Evolutionary conservation across 1,139 yeast genomes (phyloP), one percentile per base, ranked within the genome.

Genomic region (Pichia terricola): DNA sequence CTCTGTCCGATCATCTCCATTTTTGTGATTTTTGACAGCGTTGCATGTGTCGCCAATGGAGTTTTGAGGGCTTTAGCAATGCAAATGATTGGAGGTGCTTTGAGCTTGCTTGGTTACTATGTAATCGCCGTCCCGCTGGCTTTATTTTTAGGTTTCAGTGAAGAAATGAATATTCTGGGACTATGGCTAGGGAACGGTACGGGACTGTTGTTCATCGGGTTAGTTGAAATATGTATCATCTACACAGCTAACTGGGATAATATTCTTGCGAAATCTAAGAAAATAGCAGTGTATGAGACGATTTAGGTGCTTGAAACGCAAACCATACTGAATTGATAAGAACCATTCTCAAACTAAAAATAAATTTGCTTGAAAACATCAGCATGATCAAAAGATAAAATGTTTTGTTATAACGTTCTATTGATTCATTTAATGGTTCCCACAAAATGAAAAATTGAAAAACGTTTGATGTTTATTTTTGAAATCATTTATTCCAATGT

Each of bases 161-260:
- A 67, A 7, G 73, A 73, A 40, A 62, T 73, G 62, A 69, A 74
- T 45, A 66, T 88, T 9, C 60, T 65, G 28, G 97, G 97, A 0
- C 66, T 91, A 44, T 91, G 98, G 98, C 54, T 79, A n/a, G 96
- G 96, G 6, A 76, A 87, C 46, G 86, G 91, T 1, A 60, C 76
- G 37, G 96, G 95, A 0, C 73, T 88, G 73, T 60, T 79, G 34
- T 53, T 78, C 33, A 87, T 91, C 49, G 88, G 88, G 1, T 42
- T 72, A 0, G 68, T 74, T 26, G 94, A 89, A 55, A 60, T 72
- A 1, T 68, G 67, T 50, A 72, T 64, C 46, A 76, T 77, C 6
- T 53, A 68, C 33, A 58, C 59, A n/a, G 75, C 79, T 4, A 68
- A 79, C 52, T 80, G 86, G 86, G 64, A 70, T 3, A 55, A 55